These are phyloP conservation scores for Lumnitzera littorea DNA, from an alignment of 345 rosid species.

Conservation along the genomic window DNA sequence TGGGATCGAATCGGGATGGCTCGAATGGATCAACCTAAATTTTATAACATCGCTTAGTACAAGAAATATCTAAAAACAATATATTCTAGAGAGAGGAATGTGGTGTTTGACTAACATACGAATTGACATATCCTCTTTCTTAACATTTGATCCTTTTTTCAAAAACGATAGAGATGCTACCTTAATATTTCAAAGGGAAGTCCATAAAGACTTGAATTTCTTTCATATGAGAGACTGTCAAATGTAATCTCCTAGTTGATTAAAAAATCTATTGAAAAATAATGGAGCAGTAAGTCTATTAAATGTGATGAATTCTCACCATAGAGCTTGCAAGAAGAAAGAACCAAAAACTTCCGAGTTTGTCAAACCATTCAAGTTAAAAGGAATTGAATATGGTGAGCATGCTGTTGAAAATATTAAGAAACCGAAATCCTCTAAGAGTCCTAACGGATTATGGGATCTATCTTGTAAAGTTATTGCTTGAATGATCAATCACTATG, in stretches of 20 bases:
- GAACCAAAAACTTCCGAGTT: constrained; percentile 5
- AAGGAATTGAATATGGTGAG: constrained; percentile 4
- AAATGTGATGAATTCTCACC: constrained; percentile 10
- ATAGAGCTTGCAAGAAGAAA: constrained; percentile 2
- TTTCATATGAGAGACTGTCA: constrained; percentile 6
- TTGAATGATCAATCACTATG: not conserved
- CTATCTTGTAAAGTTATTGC: constrained; percentile 8
- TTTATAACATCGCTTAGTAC: no score
- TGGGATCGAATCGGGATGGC: no score
- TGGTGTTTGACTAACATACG: no score
- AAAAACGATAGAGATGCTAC: no score
- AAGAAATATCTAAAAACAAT: no score
- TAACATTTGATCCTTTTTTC: no score
- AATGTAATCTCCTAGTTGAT: constrained; percentile 18
- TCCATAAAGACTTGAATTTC: constrained; percentile 17
- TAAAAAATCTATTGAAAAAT: constrained; percentile 6
- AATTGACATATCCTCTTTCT: no score
- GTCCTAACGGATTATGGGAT: constrained; percentile 8
- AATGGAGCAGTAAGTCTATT: not conserved
- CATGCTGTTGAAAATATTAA: constrained; percentile 6
- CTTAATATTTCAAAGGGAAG: no score
- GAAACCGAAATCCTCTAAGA: not conserved
- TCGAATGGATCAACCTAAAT: no score
- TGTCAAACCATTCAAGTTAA: not conserved
- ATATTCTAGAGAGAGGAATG: no score